A percentile compares a stretch with the other conserved stretches of the same genome.
Evolutionary conservation across 768 basidiomycete genomes (phyloP).

Genomic region (Mycena sanguinolenta): DNA sequence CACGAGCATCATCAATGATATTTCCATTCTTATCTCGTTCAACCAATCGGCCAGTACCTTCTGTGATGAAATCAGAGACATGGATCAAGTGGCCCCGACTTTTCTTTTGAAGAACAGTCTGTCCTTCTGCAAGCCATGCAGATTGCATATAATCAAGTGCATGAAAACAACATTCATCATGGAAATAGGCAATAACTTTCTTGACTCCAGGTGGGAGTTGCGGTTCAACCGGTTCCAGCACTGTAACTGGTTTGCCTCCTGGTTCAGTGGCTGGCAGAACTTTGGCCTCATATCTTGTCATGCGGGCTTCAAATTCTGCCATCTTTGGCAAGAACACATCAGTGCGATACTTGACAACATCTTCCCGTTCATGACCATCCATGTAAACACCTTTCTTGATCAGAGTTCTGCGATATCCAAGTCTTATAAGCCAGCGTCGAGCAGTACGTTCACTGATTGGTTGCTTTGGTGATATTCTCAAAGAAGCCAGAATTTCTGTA

Average conservation of each 20-base stretch:
- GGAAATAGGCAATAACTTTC: slow-evolving; percentile 45
- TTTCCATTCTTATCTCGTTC: slow-evolving; percentile 11
- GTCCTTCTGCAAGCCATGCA: slow-evolving; percentile 16
- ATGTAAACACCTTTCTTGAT: slow-evolving; percentile 51
- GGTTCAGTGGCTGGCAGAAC: too few relatives aligned
- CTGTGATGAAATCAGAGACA: slow-evolving; percentile 15
- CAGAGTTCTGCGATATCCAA: slow-evolving; percentile 48
- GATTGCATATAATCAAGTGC: slow-evolving; percentile 40
- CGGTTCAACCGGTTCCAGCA: slow-evolving; percentile 34
- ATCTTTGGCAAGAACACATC: slow-evolving; percentile 36
- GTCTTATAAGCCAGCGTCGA: slow-evolving; percentile 50
- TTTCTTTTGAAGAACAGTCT: slow-evolving; percentile 32
- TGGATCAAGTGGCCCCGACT: slow-evolving; percentile 44
- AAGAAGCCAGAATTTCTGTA: slow-evolving; percentile 45
- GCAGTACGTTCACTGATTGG: slow-evolving; percentile 51
- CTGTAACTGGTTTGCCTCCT: too few relatives aligned
- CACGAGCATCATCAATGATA: slow-evolving; percentile 33
- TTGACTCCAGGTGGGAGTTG: slow-evolving; percentile 40
- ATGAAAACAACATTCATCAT: slow-evolving; percentile 49
- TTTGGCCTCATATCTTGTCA: slow-evolving; percentile 25
- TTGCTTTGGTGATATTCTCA: slow-evolving; percentile 42
- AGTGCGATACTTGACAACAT: slow-evolving; percentile 31
- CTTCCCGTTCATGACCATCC: slow-evolving; percentile 52
- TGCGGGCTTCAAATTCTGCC: slow-evolving; percentile 36
- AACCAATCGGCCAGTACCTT: slow-evolving; percentile 28